A percentile compares a stretch with the other conserved stretches of the same genome.
These are phyloP conservation scores for Sanghuangporus weigelae DNA, from an alignment of 1,284 basidiomycete species.

Conservation along the genomic window DNA sequence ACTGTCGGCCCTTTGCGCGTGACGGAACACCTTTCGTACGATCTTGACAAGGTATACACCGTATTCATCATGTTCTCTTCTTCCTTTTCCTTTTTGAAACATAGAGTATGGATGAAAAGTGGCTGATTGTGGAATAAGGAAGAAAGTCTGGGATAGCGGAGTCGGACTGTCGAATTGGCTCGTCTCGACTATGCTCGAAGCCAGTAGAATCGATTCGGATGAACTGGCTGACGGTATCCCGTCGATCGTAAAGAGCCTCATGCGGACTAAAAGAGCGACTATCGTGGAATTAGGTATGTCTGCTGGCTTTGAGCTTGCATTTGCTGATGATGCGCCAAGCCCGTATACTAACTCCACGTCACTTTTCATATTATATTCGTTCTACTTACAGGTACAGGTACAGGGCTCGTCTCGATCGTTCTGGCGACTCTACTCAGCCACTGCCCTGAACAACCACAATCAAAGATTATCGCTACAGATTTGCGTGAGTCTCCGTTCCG, in stretches of 20 bases:
- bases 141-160: constrained; percentile 95
- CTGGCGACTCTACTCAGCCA: constrained; percentile 46
- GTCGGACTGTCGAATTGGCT: constrained; percentile 78
- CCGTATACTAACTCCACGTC: background rate
- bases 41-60: constrained; percentile 74
- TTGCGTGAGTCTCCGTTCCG: constrained; percentile 47
- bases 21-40: constrained; percentile 79
- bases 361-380: background rate
- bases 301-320: background rate
- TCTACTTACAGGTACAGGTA: constrained; percentile 61
- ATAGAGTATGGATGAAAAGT: background rate
- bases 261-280: background rate
- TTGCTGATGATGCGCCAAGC: too few relatives aligned
- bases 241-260: background rate
- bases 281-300: constrained; percentile 71
- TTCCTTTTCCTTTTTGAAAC: background rate
- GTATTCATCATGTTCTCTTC: background rate
- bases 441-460: constrained; percentile 24
- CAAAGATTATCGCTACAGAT: constrained; percentile 64
- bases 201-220: background rate
- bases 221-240: background rate
- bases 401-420: constrained; percentile 73
- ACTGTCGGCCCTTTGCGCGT: constrained; percentile 38
- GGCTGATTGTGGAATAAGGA: constrained; percentile 12
- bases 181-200: constrained; percentile 22